Base-by-base conservation (phyloP, 2,329 filamentous ascomycete species). In the Penicillium thymicola region DNA sequence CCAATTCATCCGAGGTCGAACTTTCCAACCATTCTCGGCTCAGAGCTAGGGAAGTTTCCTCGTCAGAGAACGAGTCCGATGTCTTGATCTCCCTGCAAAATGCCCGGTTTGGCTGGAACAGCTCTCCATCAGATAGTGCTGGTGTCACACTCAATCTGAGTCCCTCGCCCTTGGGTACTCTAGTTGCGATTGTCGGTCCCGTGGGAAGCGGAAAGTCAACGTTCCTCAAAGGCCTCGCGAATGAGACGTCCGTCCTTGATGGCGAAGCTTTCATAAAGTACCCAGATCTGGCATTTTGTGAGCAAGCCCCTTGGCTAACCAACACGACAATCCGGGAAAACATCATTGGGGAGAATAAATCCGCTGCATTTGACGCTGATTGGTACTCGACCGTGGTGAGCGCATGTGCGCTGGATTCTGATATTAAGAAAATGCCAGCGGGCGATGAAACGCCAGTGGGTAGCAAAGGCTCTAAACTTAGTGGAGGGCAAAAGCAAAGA, bases 171-270 rank as follows among this genome's bases (percentile, higher is more conserved):
- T 28, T 66, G 59, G 48, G 73, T 70, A 61, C 62, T 73, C 57
- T 78, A 66, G 55, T 74, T 73, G 61, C 45, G 3, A 64, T 80
- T 27, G 67, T 78, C 48, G 78, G 78, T 9, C 74, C 76, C n/a
- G 74, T 79, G n/a, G 78, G 76, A 5, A 76, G 75, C 57, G 79
- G 78, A 3, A 81, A 81, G 59, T 79, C 78, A 7, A 79, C 77
- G 0, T 65, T 80, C 10, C 65, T 74, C 10, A 70, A 70, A 51
- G 62, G 63, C 5, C 47, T 76, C 2, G 59, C 74, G 1, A 67
- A 70, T 44, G 73, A 75, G 40, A 65, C 67, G 3, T 50, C 58
- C 1, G 18, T 65, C 9, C 23, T 59, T 3, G 52, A 59, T 16
- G 63, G 61, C 2, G 49, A 61, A 1, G 8, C 62, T 54, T 52